Conservation (phyloP, 2,329 filamentous ascomycete species). For the Epichloe baconii region DNA sequence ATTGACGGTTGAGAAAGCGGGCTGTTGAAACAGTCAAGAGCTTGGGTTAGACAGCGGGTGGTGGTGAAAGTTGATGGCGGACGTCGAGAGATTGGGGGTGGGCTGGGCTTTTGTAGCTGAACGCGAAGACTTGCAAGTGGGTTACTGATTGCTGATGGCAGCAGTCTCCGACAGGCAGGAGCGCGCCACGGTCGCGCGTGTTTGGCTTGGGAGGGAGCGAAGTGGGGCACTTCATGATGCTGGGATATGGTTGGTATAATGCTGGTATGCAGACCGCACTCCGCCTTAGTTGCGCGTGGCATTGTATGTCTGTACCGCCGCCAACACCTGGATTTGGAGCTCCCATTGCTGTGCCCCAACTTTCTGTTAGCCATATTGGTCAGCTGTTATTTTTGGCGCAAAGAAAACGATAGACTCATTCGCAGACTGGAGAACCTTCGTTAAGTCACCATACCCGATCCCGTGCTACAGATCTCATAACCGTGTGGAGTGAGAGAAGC, state of each 20-base stretch:
- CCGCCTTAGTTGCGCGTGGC: too few relatives aligned
- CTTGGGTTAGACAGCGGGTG: slow-evolving; percentile 22
- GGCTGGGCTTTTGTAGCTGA: slow-evolving; percentile 48
- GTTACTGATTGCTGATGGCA: slow-evolving; percentile 41
- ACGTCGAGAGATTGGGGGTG: slow-evolving; percentile 35
- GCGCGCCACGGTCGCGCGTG: slow-evolving; percentile 9
- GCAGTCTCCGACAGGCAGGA: slow-evolving; percentile 6
- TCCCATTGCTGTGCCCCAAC: too few relatives aligned
- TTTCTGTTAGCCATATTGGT: too few relatives aligned
- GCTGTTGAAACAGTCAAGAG: slow-evolving; percentile 7
- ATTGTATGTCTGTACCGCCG: too few relatives aligned
- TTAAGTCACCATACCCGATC: too few relatives aligned
- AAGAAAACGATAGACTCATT: too few relatives aligned
- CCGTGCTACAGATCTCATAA: too few relatives aligned
- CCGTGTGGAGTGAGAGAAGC: too few relatives aligned
- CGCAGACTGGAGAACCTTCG: too few relatives aligned
- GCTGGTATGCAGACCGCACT: too few relatives aligned
- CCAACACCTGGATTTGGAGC: too few relatives aligned
- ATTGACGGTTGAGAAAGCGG: slow-evolving; percentile 2
- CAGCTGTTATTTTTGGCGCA: too few relatives aligned
- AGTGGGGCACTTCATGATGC: background rate
- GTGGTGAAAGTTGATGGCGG: slow-evolving; percentile 32
- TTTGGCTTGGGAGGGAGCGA: slow-evolving; percentile 2
- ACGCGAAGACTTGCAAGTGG: slow-evolving; percentile 34
- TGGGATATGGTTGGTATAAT: background rate